Conservation (phyloP, 2,329 filamentous ascomycete genomes). For the Fusarium aywerte region DNA sequence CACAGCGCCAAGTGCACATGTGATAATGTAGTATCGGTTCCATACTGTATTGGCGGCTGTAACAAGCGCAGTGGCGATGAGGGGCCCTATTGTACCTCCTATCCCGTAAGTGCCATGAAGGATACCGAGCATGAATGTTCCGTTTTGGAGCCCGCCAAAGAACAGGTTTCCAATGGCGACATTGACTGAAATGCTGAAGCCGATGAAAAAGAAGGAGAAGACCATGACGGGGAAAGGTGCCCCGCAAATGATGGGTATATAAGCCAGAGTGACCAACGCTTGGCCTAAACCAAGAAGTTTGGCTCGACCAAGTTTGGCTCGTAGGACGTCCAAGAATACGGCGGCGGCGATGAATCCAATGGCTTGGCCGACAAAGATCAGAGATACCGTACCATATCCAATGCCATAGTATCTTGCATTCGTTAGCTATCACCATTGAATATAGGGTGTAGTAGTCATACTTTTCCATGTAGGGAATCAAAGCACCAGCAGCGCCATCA, state of each 20-base stretch:
- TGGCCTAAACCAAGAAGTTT: constrained; percentile 70
- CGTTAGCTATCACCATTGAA: neutral
- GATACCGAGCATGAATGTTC: constrained; percentile 67
- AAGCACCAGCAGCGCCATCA: constrained; percentile 79
- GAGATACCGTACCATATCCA: constrained; percentile 80
- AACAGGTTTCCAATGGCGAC: constrained; percentile 70
- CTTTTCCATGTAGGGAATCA: constrained; percentile 83
- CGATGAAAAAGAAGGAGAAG: constrained; percentile 74
- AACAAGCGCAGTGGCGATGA: constrained; percentile 79
- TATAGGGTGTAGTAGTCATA: constrained; percentile 44
- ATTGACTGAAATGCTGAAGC: constrained; percentile 66
- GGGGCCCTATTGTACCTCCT: constrained; percentile 73
- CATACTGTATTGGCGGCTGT: constrained; percentile 68
- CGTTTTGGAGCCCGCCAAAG: constrained; percentile 63
- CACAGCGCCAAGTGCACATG: constrained; percentile 65
- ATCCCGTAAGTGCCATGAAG: constrained; percentile 76
- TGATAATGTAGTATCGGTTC: constrained; percentile 78
- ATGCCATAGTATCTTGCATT: constrained; percentile 71
- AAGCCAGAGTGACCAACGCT: constrained; percentile 67
- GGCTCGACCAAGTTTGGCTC: constrained; percentile 71
- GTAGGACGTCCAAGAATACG: constrained; percentile 72
- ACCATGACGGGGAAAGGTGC: constrained; percentile 78
- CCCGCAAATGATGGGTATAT: constrained; percentile 71
- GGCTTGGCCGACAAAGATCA: constrained; percentile 84
- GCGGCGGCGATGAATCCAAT: constrained; percentile 80